Base-by-base conservation (phyloP, 192 early-diverging fungal genomes). In the Dissophora ornata region DNA sequence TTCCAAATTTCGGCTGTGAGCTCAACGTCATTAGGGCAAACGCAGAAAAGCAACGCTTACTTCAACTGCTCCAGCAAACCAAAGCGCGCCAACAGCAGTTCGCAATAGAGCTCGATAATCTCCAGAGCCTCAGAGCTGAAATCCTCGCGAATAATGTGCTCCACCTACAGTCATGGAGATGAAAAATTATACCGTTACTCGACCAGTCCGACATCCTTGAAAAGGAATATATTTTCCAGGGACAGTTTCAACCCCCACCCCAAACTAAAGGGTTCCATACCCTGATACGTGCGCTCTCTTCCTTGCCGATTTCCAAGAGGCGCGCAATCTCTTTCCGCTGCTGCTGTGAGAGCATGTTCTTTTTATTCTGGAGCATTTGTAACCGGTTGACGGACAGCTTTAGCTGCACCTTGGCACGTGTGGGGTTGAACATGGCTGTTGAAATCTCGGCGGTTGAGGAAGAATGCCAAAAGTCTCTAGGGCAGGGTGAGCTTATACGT, bases 101-200 rank as follows among this genome's bases (percentile, higher is more conserved):
- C 96, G 60, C 93, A 95, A 64, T 93, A 95, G 22, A 97, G 88
- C 70, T 97, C 94, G 36, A 98, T 80, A 34, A 97, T 93, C 74
- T 99, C 97, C 82, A 98, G 77, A 2, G 94, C 97, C 74, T 99
- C 97, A n/a, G 91, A 85, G 55, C 86, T 85, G 51, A 92, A 91
- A 83, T 99, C 97, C 58, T 98, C 96, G 18, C 96, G 90, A 56
- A 99, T 99, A 50, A 99, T 94, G 69, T 91, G 86, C 58, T 99
- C 96, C 5, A 82, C 81, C 81, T 82, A 56, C 1, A 19, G 38
- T 16, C 26, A 32, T 22, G n/a, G 2, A 34, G 30, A 40, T 11
- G 11, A 44, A 62, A 42, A 32, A 51, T 28, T 19, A 47, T 10
- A 22, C 7, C 22, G 46, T 47, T 38, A 9, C 36, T 0, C 7